Percentiles rank a stretch among this genome's conserved stretches.
Evolutionary conservation across 2,329 filamentous ascomycete species (phyloP).

Genomic region (Microcyclosporella mali): DNA sequence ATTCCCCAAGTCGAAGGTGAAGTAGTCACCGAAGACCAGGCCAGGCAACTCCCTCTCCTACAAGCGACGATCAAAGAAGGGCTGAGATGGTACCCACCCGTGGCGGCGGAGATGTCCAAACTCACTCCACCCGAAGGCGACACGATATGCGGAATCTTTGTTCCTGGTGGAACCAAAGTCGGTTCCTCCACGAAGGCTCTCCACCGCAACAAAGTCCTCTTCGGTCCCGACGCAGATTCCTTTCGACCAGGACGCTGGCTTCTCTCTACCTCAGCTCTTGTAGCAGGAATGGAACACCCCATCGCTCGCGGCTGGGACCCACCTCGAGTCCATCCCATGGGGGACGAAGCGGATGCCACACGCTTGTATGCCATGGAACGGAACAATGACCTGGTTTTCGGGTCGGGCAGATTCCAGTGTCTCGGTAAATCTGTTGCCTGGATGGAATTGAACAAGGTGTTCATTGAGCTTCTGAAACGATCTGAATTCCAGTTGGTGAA

Average conservation of each 20-base stretch:
- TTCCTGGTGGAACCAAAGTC: slow-evolving; percentile 23
- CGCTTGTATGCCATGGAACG: slow-evolving; percentile 6
- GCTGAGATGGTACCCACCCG: slow-evolving; percentile 34
- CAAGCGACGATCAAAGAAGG: slow-evolving; percentile 38
- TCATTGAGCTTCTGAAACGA: slow-evolving; percentile 6
- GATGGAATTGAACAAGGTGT: slow-evolving; percentile 27
- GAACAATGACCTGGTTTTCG: slow-evolving; percentile 25
- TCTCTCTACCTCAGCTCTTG: slow-evolving; percentile 7
- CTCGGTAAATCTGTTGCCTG: slow-evolving; percentile 26
- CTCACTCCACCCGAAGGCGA: slow-evolving; percentile 32
- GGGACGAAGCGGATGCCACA: slow-evolving; percentile 1
- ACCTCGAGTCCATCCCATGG: slow-evolving; percentile 5
- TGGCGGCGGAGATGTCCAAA: slow-evolving; percentile 31
- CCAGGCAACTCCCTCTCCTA: slow-evolving; percentile 31
- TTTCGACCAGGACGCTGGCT: slow-evolving; percentile 50
- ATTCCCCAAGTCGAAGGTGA: neutral
- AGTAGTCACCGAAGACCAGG: slow-evolving; percentile 16
- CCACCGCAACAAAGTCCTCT: slow-evolving; percentile 21
- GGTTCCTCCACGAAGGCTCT: slow-evolving; percentile 21
- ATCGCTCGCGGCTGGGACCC: slow-evolving; percentile 8
- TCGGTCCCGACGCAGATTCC: slow-evolving; percentile 31
- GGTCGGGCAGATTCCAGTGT: slow-evolving; percentile 20
- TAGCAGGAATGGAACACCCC: slow-evolving; percentile 20
- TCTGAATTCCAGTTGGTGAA: slow-evolving; percentile 7
- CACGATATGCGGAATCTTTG: slow-evolving; percentile 26